Evolutionary conservation across 352 stramenopile genomes (phyloP), one percentile per base, ranked within the genome.

Genomic region (Globisporangium camurandrum): DNA sequence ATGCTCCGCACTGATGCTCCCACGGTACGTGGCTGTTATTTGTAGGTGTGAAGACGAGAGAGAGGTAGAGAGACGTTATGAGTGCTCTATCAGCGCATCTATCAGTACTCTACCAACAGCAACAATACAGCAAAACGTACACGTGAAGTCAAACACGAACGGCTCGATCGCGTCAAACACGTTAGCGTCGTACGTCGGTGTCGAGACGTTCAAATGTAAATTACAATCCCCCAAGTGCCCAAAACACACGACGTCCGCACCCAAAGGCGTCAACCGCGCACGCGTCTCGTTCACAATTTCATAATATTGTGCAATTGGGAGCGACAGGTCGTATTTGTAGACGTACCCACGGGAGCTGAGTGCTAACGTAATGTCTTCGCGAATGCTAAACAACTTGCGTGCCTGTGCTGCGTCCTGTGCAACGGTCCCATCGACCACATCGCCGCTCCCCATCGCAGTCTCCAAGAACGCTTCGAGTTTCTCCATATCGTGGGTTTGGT

Each of bases 1-100:
- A n/a, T 99, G 96, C 67, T 99, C 96, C 24, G 96, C 95, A 46
- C 88, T 98, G 57, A 99, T 98, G 53, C 93, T 98, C 34, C 96
- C 96, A 36, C 79, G 79, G 52, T 72, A 75, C 52, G 85, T 72
- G 55, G 78, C 73, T 79, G 49, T 8, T 5, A 54, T 4, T n/a
- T 22, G 50, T 10, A 39, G 27, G 24, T 12, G 8, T 40, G 3
- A 11, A 39, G 39, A n/a, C n/a, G n/a, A n/a, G n/a, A n/a, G n/a
- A n/a, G n/a, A n/a, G n/a, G n/a, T n/a, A n/a, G n/a, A n/a, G n/a
- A n/a, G n/a, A n/a, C n/a, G n/a, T n/a, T n/a, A n/a, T n/a, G n/a
- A n/a, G n/a, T n/a, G n/a, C n/a, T n/a, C n/a, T n/a, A n/a, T n/a
- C n/a, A n/a, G n/a, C n/a, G 6, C 42, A 36, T 27, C 43, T 5